phyloP scores from a whole-genome alignment of 352 stramenopile genomes.

The Globisporangium lucens region DNA sequence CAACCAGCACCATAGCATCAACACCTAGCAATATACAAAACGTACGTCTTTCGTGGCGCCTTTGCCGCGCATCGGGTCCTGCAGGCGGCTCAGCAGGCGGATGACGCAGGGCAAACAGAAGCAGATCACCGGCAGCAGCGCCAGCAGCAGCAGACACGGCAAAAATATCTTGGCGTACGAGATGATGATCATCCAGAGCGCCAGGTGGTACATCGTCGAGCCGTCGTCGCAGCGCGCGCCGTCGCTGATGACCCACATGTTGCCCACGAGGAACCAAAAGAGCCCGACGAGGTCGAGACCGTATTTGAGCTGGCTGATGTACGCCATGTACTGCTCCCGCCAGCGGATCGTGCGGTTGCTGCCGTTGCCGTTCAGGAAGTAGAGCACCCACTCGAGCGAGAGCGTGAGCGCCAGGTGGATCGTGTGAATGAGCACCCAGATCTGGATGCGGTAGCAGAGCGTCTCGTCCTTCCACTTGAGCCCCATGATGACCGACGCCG shows the following conservation, averaged over 20 bases:
- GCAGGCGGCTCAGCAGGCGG: conserved; percentile 84
- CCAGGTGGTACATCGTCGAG: conserved; percentile 75
- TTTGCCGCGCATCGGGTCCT: conserved; percentile 86
- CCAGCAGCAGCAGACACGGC: conserved; percentile 87
- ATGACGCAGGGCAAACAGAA: conserved; percentile 94
- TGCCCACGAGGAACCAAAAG: conserved; percentile 87
- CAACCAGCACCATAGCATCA: background rate
- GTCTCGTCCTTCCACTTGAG: conserved; percentile 69
- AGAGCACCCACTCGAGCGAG: conserved; percentile 71
- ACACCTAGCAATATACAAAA: conserved; percentile 2
- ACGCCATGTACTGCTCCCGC: conserved; percentile 65
- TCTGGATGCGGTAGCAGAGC: conserved; percentile 78
- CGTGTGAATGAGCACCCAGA: conserved; percentile 80
- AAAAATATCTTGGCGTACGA: conserved; percentile 93
- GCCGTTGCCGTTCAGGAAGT: conserved; percentile 58
- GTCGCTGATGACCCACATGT: conserved; percentile 89
- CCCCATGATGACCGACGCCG: conserved; percentile 50
- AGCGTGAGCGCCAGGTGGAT: conserved; percentile 65
- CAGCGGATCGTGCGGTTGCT: conserved; percentile 58
- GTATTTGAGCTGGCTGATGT: conserved; percentile 80
- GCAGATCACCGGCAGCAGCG: conserved; percentile 90
- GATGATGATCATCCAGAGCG: conserved; percentile 91
- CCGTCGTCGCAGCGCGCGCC: conserved; percentile 75
- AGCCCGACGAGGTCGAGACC: conserved; percentile 66
- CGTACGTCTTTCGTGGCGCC: conserved; percentile 75